Evolutionary conservation across 2,329 filamentous ascomycete species (phyloP).

Genomic region (Colletotrichum sp.): DNA sequence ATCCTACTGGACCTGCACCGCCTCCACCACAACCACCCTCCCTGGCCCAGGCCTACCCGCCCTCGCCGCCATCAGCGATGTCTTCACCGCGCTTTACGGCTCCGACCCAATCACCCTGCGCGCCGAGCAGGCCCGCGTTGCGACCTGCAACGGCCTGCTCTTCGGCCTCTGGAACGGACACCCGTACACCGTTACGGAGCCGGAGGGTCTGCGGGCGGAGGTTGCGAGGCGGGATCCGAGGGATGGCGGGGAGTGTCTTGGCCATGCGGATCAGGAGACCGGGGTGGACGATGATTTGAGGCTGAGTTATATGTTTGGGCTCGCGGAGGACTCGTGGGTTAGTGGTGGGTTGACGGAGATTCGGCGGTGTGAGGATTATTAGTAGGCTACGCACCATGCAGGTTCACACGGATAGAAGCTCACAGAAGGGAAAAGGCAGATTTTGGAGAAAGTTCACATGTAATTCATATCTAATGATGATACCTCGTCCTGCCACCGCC

Average conservation of each 20-base stretch:
- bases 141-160: not conserved
- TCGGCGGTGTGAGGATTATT: not conserved
- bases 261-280: not conserved
- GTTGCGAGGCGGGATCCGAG: not conserved
- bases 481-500: slow-evolving; percentile 22
- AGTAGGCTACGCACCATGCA: not conserved
- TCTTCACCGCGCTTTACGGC: not conserved
- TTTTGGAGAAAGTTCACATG: not conserved
- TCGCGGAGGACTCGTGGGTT: not conserved
- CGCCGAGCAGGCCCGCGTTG: not conserved
- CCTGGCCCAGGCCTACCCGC: not conserved
- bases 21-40: not conserved
- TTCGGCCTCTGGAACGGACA: slow-evolving; percentile 15
- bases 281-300: not conserved
- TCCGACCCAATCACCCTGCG: not conserved
- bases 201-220: not conserved
- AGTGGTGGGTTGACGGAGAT: not conserved
- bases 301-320: slow-evolving; percentile 1
- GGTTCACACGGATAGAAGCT: not conserved
- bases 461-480: slow-evolving; percentile 22
- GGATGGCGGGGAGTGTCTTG: not conserved
- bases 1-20: not conserved
- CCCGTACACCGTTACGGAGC: not conserved
- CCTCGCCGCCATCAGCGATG: not conserved
- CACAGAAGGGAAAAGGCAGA: not conserved